Evolutionary conservation across 1,284 basidiomycete genomes (phyloP).

Genomic region (Volvariella volvacea): DNA sequence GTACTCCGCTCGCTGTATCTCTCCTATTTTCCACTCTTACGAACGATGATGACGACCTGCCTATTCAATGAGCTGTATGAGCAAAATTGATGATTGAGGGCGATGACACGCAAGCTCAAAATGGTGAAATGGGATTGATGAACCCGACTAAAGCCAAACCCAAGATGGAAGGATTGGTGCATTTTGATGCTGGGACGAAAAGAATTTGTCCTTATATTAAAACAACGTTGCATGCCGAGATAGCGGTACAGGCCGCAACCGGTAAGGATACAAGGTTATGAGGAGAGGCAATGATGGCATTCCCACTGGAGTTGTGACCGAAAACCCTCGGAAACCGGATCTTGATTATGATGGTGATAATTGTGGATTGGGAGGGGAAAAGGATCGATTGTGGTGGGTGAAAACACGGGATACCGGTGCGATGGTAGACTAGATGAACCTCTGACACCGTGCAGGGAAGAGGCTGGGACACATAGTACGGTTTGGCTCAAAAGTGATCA

Average conservation of each 20-base stretch:
- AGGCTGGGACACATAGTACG: no score
- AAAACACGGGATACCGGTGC: conserved; percentile 19
- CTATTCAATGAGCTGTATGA: conserved; percentile 13
- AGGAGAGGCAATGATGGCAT: conserved; percentile 4
- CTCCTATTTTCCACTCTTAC: no score
- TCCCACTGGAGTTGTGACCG: conserved; percentile 12
- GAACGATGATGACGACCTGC: conserved; percentile 2
- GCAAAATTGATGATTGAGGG: conserved; percentile 6
- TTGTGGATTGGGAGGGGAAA: conserved; percentile 5
- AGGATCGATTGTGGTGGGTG: conserved; percentile 11
- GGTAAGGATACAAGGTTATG: conserved; percentile 8
- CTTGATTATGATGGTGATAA: conserved; percentile 24
- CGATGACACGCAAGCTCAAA: no score
- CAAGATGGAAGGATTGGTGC: conserved; percentile 7
- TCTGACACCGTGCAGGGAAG: neutral
- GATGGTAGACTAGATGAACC: conserved; percentile 6
- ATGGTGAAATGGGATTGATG: neutral
- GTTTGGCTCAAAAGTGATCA: conserved; percentile 4
- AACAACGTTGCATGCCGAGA: conserved; percentile 28
- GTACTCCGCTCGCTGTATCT: no score
- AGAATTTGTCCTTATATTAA: conserved; percentile 22
- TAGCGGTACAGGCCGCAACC: conserved; percentile 14
- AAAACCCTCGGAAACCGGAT: conserved; percentile 26
- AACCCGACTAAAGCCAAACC: conserved; percentile 8
- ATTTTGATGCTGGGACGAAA: conserved; percentile 15